Conservation (phyloP, 768 basidiomycete species). For the Suillus alpinus region DNA sequence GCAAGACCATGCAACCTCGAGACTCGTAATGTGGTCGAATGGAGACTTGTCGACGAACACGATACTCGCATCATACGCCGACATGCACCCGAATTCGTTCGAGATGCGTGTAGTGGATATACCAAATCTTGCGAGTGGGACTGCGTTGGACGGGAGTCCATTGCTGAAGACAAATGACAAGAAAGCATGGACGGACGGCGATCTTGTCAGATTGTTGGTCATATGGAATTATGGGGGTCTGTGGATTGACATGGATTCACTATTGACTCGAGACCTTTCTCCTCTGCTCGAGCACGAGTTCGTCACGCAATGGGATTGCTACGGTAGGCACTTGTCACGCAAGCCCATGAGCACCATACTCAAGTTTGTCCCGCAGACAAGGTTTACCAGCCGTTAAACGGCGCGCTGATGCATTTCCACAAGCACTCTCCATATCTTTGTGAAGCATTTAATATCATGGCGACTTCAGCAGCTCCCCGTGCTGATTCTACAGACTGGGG, state of each 20-base stretch:
- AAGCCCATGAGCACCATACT: background rate
- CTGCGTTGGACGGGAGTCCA: conserved; percentile 66
- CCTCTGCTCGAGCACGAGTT: conserved; percentile 93
- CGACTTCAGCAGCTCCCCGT: conserved; percentile 66
- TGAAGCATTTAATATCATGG: conserved; percentile 93
- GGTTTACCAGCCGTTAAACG: conserved; percentile 77
- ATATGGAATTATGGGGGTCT: conserved; percentile 90
- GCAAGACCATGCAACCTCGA: conserved; percentile 62
- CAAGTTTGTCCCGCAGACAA: conserved; percentile 48
- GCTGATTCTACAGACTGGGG: conserved; percentile 92
- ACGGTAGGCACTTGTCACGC: conserved; percentile 52
- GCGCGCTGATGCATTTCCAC: conserved; percentile 92
- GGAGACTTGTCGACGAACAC: conserved; percentile 60
- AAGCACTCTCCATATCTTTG: conserved; percentile 93
- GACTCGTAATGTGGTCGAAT: conserved; percentile 90
- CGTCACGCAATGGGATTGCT: conserved; percentile 99
- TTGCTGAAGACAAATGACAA: conserved; percentile 62
- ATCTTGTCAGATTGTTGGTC: conserved; percentile 83
- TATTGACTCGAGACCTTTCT: conserved; percentile 82
- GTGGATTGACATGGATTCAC: conserved; percentile 97
- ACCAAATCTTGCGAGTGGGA: conserved; percentile 63
- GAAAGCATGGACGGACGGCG: conserved; percentile 94
- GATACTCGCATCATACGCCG: conserved; percentile 59
- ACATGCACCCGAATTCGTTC: conserved; percentile 67
- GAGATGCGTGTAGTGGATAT: conserved; percentile 71